These are phyloP conservation scores for Crassisporium funariophilum DNA, from an alignment of 768 basidiomycete genomes.

Conservation along the genomic window DNA sequence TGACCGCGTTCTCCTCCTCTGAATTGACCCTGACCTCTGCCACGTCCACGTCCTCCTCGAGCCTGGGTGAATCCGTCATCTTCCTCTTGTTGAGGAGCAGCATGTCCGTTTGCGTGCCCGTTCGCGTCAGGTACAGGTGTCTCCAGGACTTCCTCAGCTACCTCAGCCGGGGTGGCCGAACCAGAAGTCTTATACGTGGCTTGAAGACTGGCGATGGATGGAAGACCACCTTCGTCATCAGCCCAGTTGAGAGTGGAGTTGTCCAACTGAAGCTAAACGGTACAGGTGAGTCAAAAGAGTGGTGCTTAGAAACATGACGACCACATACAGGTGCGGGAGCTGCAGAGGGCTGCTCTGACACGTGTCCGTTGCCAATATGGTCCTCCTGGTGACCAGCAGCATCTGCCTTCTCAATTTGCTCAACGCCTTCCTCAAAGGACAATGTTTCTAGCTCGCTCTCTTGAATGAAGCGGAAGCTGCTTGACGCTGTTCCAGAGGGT, in stretches of 20 bases:
- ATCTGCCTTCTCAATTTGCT: conserved; percentile 58
- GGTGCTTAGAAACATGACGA: conserved; percentile 1
- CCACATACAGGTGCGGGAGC: conserved; percentile 20
- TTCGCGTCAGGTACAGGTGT: conserved; percentile 29
- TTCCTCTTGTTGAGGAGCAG: conserved; percentile 34
- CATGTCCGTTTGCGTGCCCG: conserved; percentile 25
- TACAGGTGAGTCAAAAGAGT: neutral
- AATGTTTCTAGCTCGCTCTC: conserved; percentile 72
- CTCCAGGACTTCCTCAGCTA: conserved; percentile 26
- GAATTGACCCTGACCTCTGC: conserved; percentile 33
- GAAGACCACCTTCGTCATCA: conserved; percentile 77
- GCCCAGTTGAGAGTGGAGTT: conserved; percentile 73
- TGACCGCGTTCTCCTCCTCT: conserved; percentile 33
- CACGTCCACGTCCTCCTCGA: conserved; percentile 51
- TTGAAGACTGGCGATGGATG: conserved; percentile 76
- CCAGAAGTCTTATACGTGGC: conserved; percentile 78
- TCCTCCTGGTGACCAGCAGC: conserved; percentile 33
- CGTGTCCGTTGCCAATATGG: conserved; percentile 34
- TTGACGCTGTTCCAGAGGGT: conserved; percentile 41
- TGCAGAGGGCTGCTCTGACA: conserved; percentile 16
- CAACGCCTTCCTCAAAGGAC: conserved; percentile 52
- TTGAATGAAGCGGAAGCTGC: conserved; percentile 80
- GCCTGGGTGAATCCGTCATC: conserved; percentile 67
- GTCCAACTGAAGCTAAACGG: conserved; percentile 16
- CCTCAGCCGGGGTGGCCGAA: conserved; percentile 61